phyloP scores from a whole-genome alignment of 1,284 basidiomycete species.

The Ceratobasidium sp. region DNA sequence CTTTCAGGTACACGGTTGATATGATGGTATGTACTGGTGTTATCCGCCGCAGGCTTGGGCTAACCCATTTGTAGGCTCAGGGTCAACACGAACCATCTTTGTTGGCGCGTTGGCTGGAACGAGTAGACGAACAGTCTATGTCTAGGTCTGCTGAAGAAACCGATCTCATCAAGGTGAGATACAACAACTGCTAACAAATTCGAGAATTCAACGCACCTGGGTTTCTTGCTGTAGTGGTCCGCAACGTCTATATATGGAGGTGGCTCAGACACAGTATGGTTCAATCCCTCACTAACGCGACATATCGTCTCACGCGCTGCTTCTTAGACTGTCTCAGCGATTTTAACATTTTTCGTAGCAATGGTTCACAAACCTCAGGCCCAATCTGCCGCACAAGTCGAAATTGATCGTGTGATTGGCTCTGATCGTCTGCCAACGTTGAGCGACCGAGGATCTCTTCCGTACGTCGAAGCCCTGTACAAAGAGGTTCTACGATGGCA shows the following conservation, averaged over 20 bases:
- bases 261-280: not conserved
- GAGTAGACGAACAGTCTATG: not conserved
- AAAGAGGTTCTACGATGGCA: constrained; percentile 34
- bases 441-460: constrained; percentile 15
- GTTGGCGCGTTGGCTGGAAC: constrained; percentile 11
- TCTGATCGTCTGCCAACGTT: constrained; percentile 23
- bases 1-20: constrained; percentile 2
- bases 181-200: too few relatives aligned
- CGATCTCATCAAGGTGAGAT: not conserved
- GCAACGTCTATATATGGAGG: not conserved
- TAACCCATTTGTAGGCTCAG: not conserved
- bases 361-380: constrained; percentile 37
- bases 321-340: constrained; percentile 9
- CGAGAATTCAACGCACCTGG: too few relatives aligned
- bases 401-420: constrained; percentile 29
- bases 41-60: too few relatives aligned
- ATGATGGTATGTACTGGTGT: not conserved
- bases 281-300: not conserved
- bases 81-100: constrained; percentile 3
- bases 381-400: constrained; percentile 8
- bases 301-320: not conserved
- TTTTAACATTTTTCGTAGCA: constrained; percentile 23
- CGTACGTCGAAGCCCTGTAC: constrained; percentile 32
- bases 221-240: not conserved
- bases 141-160: not conserved